Evolutionary conservation across 2,329 filamentous ascomycete genomes (phyloP).

Genomic region (Stachybotrys echinatus): DNA sequence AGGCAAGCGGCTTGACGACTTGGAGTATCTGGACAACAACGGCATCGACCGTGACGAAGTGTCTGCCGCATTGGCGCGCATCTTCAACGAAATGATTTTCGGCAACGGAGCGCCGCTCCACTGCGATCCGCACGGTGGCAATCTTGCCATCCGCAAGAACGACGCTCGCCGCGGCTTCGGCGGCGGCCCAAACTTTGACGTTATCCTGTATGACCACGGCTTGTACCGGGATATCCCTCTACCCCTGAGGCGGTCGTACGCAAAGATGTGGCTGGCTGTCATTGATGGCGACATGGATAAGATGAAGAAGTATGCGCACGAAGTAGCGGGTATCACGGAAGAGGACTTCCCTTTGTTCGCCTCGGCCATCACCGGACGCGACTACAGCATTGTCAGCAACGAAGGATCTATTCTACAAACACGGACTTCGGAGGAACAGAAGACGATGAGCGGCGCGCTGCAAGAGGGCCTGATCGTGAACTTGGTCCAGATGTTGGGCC

Average conservation of each 20-base stretch:
- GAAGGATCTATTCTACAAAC: conserved; percentile 51
- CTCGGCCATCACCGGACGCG: conserved; percentile 89
- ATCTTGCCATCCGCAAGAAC: conserved; percentile 86
- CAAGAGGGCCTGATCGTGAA: conserved; percentile 86
- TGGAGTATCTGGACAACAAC: conserved; percentile 78
- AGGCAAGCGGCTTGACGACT: conserved; percentile 81
- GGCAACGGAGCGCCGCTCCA: conserved; percentile 82
- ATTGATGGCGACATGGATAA: conserved; percentile 78
- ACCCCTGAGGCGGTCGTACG: conserved; percentile 75
- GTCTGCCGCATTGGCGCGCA: conserved; percentile 78
- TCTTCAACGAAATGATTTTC: conserved; percentile 99
- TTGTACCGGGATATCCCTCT: conserved; percentile 89
- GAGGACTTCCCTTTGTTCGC: conserved; percentile 93
- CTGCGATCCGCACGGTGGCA: conserved; percentile 95
- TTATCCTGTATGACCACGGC: conserved; percentile 95
- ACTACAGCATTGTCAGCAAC: conserved; percentile 70
- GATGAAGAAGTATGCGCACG: conserved; percentile 85
- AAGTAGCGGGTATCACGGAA: conserved; percentile 84
- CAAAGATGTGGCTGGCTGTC: conserved; percentile 95
- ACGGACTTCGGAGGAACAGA: conserved; percentile 72
- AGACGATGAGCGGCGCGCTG: conserved; percentile 76
- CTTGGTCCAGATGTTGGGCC: conserved; percentile 79
- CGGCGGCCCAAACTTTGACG: conserved; percentile 73
- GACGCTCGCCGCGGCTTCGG: conserved; percentile 43
- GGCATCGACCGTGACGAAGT: conserved; percentile 93